Percentiles rank a stretch among this genome's conserved stretches.
Conservation (phyloP, 2,329 filamentous ascomycete genomes). For the Rhynchosporium graminicola region DNA sequence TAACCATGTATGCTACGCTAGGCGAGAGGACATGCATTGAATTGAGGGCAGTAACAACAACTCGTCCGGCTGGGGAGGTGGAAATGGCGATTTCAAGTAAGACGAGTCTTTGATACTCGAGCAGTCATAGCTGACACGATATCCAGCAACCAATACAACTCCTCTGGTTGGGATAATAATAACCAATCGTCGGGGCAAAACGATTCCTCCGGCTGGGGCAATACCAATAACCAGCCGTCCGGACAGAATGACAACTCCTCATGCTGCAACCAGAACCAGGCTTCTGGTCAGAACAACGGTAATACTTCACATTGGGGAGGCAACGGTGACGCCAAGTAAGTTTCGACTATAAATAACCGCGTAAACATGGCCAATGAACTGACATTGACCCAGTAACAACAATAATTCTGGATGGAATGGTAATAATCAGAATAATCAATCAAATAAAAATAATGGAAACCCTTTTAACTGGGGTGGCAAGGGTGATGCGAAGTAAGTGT, state of each 20-base stretch:
- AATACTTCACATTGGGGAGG: constrained; percentile 7
- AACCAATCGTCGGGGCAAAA: constrained; percentile 14
- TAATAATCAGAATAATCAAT: not conserved
- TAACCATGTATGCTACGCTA: too few species aligned
- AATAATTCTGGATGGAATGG: not conserved
- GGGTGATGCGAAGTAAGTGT: not conserved
- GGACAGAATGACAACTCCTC: constrained; percentile 12
- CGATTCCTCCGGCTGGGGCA: not conserved
- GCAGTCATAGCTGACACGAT: not conserved
- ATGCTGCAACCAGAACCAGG: constrained; percentile 10
- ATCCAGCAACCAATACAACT: not conserved
- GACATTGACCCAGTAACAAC: not conserved
- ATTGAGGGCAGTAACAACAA: not conserved
- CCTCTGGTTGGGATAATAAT: constrained; percentile 15
- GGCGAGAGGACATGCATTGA: too few species aligned
- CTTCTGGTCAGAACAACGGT: constrained; percentile 11
- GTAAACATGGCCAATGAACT: not conserved
- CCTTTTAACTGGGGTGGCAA: not conserved
- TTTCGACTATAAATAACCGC: not conserved
- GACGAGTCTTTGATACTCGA: not conserved
- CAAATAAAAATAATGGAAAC: not conserved
- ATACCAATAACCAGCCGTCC: constrained; percentile 1
- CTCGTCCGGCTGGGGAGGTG: constrained; percentile 11
- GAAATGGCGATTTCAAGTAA: constrained; percentile 8
- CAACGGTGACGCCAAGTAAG: constrained; percentile 6